Base-by-base conservation (phyloP, 2,329 filamentous ascomycete genomes). In the Acrocalymma vagum region DNA sequence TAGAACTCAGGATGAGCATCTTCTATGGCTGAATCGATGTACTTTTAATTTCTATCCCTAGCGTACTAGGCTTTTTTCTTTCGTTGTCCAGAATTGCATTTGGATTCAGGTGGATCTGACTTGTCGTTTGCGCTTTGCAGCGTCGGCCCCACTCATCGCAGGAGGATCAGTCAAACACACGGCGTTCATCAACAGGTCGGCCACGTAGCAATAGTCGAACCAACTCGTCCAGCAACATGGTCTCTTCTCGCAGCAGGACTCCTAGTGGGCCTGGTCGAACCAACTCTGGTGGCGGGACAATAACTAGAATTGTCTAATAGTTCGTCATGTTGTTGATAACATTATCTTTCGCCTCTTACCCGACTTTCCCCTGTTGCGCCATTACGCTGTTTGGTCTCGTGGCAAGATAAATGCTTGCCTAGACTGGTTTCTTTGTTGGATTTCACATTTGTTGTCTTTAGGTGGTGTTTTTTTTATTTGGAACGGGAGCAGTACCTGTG, bases 41-140 rank as follows among this genome's bases (percentile, higher is more conserved):
- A 70, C 64, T 67, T 57, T 67, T 70, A 70, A 62, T 69, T n/a
- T 60, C 53, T 67, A 69, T 67, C 45, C 59, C 65, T 70, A 68
- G 61, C 65, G 48, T 57, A 46, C 60, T 65, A 60, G 55, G 57
- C 51, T 41, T 55, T 60, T 55, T 55, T 53, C 43, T 49, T 65
- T 61, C n/a, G n/a, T n/a, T n/a, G 56, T 59, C 52, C 45, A 62
- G 55, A 60, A 43, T 57, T 65, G 61, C 56, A 63, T 65, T 51
- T 60, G 53, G 58, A 53, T 63, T 63, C 51, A 60, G 61, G 58
- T 62, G 63, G 60, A 67, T 68, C 66, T 70, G 63, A 69, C 66
- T 60, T 62, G 56, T 66, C 53, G 61, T 55, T 67, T 67, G 62
- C 59, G 56, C 46, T 48, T 49, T 66, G 60, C 60, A 70, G 67